phyloP scores from a whole-genome alignment of 441 rosid species.

The Mallotus japonicus region DNA sequence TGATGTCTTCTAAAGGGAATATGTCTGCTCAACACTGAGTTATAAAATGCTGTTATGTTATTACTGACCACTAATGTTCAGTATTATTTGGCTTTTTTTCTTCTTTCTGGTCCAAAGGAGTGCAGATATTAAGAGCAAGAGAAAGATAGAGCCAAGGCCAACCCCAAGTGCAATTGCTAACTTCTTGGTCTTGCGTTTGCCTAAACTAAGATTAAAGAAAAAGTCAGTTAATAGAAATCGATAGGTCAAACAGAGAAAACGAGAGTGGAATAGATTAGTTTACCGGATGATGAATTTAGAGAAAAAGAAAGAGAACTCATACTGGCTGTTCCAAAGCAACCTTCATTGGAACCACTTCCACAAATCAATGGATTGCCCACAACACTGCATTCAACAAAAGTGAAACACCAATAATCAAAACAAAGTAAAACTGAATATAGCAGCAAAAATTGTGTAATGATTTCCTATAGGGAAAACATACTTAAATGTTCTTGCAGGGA shows the following conservation, averaged over 20 bases:
- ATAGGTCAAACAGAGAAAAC: not conserved
- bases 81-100: conserved; percentile 37
- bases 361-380: conserved; percentile 80
- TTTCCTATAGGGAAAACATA: conserved; percentile 28
- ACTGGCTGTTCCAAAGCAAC: conserved; percentile 59
- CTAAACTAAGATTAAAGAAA: conserved; percentile 24
- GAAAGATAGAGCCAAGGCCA: conserved; percentile 49
- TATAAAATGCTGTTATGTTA: not conserved
- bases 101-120: conserved; percentile 53
- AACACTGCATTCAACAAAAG: conserved; percentile 45
- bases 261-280: not conserved
- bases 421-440: conserved; percentile 8
- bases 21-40: not conserved
- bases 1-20: not conserved
- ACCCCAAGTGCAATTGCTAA: conserved; percentile 67
- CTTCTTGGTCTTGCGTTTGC: conserved; percentile 55
- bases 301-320: conserved; percentile 48
- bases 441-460: conserved; percentile 8
- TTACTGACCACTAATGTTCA: conserved; percentile 52
- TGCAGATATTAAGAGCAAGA: conserved; percentile 47
- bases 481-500: conserved; percentile 76
- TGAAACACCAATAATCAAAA: not conserved
- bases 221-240: not conserved
- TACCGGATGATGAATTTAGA: conserved; percentile 53
- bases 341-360: conserved; percentile 45